Conservation (phyloP, 495 filamentous ascomycete genomes). For the Penicillium cosmopolitanum region DNA sequence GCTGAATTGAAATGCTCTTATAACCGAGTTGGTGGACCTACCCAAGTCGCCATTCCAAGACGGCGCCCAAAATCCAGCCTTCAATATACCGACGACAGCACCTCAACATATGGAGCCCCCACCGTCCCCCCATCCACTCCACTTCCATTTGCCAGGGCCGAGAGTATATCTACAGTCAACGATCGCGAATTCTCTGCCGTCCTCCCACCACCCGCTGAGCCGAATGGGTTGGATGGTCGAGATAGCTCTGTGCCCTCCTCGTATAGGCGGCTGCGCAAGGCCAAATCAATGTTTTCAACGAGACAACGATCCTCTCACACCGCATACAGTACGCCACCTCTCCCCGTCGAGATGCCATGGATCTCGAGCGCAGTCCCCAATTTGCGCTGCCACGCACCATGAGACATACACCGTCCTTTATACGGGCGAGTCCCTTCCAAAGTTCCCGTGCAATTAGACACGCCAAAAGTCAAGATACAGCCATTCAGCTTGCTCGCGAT, state of each 20-base stretch:
- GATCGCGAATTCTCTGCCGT: conserved; percentile 22
- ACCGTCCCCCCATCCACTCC: conserved; percentile 13
- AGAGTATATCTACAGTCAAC: conserved; percentile 7
- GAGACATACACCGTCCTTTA: conserved; percentile 66
- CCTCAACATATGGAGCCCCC: not conserved
- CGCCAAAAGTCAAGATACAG: conserved; percentile 48
- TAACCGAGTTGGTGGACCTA: conserved; percentile 37
- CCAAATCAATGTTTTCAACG: conserved; percentile 71
- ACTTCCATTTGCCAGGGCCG: conserved; percentile 7
- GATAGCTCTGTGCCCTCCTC: conserved; percentile 70
- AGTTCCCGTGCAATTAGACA: conserved; percentile 29
- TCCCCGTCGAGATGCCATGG: conserved; percentile 13
- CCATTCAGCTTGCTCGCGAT: conserved; percentile 50
- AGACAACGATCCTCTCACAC: conserved; percentile 44
- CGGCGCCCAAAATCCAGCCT: conserved; percentile 26
- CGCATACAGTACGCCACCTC: conserved; percentile 25
- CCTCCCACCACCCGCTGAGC: conserved; percentile 42
- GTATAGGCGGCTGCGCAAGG: conserved; percentile 71
- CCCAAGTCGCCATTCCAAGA: conserved; percentile 44
- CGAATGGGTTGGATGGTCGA: conserved; percentile 57
- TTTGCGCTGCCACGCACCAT: conserved; percentile 37
- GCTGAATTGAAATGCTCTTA: conserved; percentile 35
- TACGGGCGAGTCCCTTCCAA: conserved; percentile 44
- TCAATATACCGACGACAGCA: conserved; percentile 13
- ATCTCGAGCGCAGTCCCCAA: conserved; percentile 26